Evolutionary conservation across 108 stramenopile species (phyloP).

Genomic region (Mediolabrus comicus): DNA sequence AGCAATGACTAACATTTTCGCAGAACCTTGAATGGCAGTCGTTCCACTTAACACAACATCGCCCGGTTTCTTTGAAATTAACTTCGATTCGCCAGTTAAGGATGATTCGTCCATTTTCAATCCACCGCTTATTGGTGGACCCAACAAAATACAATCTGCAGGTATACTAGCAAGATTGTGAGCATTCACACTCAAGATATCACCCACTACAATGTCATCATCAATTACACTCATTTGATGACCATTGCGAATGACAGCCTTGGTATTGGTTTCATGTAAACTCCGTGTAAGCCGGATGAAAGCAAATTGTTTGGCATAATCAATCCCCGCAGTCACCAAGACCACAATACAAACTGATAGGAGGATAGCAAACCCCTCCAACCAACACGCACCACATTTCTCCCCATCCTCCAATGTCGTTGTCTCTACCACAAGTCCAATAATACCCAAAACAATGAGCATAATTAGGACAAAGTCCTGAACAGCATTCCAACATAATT

Average conservation of each 20-base stretch:
- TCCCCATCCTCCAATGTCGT: slow-evolving; percentile 65
- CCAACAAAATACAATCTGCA: slow-evolving; percentile 93
- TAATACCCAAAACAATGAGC: slow-evolving; percentile 86
- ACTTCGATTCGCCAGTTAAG: slow-evolving; percentile 94
- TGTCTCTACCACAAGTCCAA: slow-evolving; percentile 80
- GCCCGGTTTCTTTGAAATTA: slow-evolving; percentile 81
- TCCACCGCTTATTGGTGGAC: slow-evolving; percentile 68
- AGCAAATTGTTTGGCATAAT: slow-evolving; percentile 94
- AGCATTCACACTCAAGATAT: slow-evolving; percentile 90
- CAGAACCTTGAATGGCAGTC: slow-evolving; percentile 71
- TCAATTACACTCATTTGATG: slow-evolving; percentile 68
- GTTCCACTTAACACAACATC: slow-evolving; percentile 74
- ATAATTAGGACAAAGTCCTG: slow-evolving; percentile 93
- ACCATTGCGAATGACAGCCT: slow-evolving; percentile 86
- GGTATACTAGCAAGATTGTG: slow-evolving; percentile 86
- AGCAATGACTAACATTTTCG: slow-evolving; percentile 88
- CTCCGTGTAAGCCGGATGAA: slow-evolving; percentile 85
- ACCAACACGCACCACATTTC: slow-evolving; percentile 79
- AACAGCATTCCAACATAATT: slow-evolving; percentile 89
- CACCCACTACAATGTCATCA: slow-evolving; percentile 97
- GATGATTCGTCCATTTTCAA: slow-evolving; percentile 90
- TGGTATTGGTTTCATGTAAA: slow-evolving; percentile 78
- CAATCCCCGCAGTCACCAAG: slow-evolving; percentile 88
- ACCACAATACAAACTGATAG: slow-evolving; percentile 88
- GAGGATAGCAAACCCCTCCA: slow-evolving; percentile 93